Conservation (phyloP, 1,284 basidiomycete genomes). For the Heterobasidion irregulare region DNA sequence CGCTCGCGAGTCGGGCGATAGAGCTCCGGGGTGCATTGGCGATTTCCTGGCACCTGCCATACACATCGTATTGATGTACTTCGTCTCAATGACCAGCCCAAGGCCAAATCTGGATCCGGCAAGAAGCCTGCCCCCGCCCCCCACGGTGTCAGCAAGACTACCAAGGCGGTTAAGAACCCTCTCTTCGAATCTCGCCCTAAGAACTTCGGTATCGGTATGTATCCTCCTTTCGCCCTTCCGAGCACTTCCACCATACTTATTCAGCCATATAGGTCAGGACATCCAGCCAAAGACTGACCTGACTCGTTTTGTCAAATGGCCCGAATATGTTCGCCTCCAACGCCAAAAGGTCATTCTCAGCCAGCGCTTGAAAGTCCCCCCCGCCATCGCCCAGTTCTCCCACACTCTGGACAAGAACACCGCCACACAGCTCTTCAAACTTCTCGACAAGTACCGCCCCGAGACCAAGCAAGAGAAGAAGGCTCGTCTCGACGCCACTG, state of each 20-base stretch:
- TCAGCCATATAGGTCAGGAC: constrained; percentile 69
- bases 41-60: constrained; percentile 22
- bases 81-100: constrained; percentile 90
- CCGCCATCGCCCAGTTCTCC: constrained; percentile 96
- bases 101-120: constrained; percentile 53
- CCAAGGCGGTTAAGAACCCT: constrained; percentile 87
- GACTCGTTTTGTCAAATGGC: constrained; percentile 99
- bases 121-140: constrained; percentile 79
- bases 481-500: constrained; percentile 76
- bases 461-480: constrained; percentile 98
- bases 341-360: constrained; percentile 98
- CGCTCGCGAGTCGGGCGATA: constrained; percentile 32
- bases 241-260: not conserved
- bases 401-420: constrained; percentile 99
- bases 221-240: not conserved
- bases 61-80: constrained; percentile 13
- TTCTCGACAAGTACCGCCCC: constrained; percentile 94
- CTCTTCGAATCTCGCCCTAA: constrained; percentile 88
- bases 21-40: constrained; percentile 60
- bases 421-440: constrained; percentile 95
- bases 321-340: constrained; percentile 97
- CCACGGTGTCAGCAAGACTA: constrained; percentile 63
- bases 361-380: constrained; percentile 98
- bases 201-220: constrained; percentile 93
- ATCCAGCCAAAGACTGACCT: constrained; percentile 88